A percentile compares a stretch with the other conserved stretches of the same genome.
These are phyloP conservation scores for Heritiera fomes DNA, from an alignment of 345 rosid genomes.

Conservation along the genomic window DNA sequence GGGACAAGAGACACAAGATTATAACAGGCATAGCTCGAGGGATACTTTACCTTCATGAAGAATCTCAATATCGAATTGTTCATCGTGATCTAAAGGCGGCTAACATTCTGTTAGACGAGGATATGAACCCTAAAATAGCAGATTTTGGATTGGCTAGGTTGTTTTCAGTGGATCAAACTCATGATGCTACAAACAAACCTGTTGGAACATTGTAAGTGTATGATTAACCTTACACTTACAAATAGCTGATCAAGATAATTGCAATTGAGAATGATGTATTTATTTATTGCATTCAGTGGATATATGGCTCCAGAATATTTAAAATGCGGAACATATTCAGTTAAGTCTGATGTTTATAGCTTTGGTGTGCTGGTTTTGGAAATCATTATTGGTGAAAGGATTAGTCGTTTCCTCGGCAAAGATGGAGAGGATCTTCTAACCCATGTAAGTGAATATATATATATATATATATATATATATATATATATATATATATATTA, in stretches of 20 bases:
- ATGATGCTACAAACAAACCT: slow-evolving; percentile 26
- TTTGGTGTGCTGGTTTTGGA: slow-evolving; percentile 47
- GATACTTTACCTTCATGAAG: slow-evolving; percentile 48
- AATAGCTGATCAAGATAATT: slow-evolving; percentile 28
- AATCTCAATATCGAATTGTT: slow-evolving; percentile 40
- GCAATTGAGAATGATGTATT: neutral
- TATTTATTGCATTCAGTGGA: slow-evolving; percentile 29
- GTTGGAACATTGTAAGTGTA: slow-evolving; percentile 43
- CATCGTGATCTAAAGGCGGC: slow-evolving; percentile 52
- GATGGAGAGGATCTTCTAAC: slow-evolving; percentile 34
- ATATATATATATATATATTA: too few species aligned
- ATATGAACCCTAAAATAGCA: slow-evolving; percentile 47
- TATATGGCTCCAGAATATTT: slow-evolving; percentile 50
- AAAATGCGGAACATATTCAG: slow-evolving; percentile 26
- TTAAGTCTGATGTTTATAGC: slow-evolving; percentile 45
- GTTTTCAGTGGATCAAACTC: slow-evolving; percentile 38
- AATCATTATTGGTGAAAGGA: neutral
- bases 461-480: too few species aligned
- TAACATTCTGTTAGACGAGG: slow-evolving; percentile 44
- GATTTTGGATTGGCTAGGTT: slow-evolving; percentile 57
- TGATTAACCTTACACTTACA: too few species aligned
- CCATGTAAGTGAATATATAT: slow-evolving; percentile 22
- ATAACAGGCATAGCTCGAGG: slow-evolving; percentile 43
- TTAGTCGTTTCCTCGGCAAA: neutral
- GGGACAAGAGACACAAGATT: slow-evolving; percentile 18